Percentiles rank a stretch among this genome's conserved stretches.
phyloP scores from a whole-genome alignment of 1,284 basidiomycete species.

The Calocybe gambosa region DNA sequence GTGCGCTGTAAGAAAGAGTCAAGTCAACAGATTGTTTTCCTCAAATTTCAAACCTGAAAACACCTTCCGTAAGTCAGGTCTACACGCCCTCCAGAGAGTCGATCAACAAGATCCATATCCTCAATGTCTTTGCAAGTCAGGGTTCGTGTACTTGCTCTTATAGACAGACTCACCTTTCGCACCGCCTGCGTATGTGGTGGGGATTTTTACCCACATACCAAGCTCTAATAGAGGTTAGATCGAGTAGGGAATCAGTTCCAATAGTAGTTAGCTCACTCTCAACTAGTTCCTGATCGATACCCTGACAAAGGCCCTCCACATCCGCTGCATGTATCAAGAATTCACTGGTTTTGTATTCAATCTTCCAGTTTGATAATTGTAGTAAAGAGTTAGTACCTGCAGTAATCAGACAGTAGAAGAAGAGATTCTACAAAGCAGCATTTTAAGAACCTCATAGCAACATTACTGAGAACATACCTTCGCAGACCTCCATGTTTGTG shows the following conservation, averaged over 20 bases:
- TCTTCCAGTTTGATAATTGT: background rate
- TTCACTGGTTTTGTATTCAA: conserved; percentile 52
- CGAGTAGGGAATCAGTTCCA: background rate
- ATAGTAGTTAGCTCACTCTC: conserved; percentile 48
- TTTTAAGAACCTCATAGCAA: conserved; percentile 2
- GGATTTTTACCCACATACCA: conserved; percentile 87
- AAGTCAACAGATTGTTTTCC: background rate
- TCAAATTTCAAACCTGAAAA: background rate
- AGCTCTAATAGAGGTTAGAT: conserved; percentile 50
- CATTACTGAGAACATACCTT: conserved; percentile 43
- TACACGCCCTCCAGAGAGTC: conserved; percentile 78
- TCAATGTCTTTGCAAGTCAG: conserved; percentile 54
- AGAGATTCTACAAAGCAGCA: conserved; percentile 53
- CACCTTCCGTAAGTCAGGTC: conserved; percentile 97
- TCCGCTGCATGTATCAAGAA: conserved; percentile 97
- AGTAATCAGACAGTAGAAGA: conserved; percentile 65
- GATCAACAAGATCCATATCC: conserved; percentile 83
- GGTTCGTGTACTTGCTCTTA: background rate
- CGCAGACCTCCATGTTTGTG: conserved; percentile 88
- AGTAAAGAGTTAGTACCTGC: conserved; percentile 47
- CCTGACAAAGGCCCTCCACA: conserved; percentile 95
- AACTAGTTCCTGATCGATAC: conserved; percentile 92
- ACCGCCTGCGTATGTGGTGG: conserved; percentile 96
- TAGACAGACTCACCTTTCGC: conserved; percentile 61
- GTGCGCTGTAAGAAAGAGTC: conserved; percentile 35